Percentiles rank a stretch among this genome's conserved stretches.
These are phyloP conservation scores for Limonium bicolor DNA, from an alignment of 148 eudicot species.

Conservation along the genomic window DNA sequence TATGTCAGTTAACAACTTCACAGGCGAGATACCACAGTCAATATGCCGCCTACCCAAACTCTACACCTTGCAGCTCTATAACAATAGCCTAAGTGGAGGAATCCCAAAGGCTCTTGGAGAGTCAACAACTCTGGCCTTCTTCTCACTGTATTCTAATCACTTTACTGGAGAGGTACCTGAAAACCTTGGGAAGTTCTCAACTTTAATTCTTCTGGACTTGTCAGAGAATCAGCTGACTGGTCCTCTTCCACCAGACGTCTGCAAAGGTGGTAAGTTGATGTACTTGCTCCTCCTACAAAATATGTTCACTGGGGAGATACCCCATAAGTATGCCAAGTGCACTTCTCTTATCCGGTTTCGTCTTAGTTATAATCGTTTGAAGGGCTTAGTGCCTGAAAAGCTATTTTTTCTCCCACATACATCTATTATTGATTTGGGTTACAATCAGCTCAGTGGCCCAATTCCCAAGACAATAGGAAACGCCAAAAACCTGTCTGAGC, in stretches of 20 bases:
- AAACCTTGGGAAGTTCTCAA: constrained; percentile 48
- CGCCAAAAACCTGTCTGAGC: constrained; percentile 59
- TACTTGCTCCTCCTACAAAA: constrained; percentile 63
- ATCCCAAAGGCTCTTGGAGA: constrained; percentile 37
- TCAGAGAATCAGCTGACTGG: constrained; percentile 61
- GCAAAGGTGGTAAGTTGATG: constrained; percentile 57
- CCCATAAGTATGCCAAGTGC: constrained; percentile 47
- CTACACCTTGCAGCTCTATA: constrained; percentile 55
- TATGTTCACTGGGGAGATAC: constrained; percentile 40
- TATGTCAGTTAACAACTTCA: constrained; percentile 56
- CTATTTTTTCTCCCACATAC: constrained; percentile 53
- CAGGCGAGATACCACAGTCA: constrained; percentile 44
- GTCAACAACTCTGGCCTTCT: constrained; percentile 31
- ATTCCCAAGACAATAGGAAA: constrained; percentile 29
- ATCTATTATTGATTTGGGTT: constrained; percentile 56
- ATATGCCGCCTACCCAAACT: constrained; percentile 61
- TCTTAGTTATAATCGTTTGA: constrained; percentile 45
- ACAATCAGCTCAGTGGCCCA: constrained; percentile 42
- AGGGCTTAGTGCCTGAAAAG: constrained; percentile 46
- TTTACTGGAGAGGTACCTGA: constrained; percentile 62
- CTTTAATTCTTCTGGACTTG: constrained; percentile 34
- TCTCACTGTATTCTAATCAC: constrained; percentile 58
- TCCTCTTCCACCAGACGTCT: constrained; percentile 34
- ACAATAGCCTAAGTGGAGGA: constrained; percentile 63
- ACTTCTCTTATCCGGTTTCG: constrained; percentile 57